Conservation (phyloP, 768 basidiomycete species). For the Podaxis sp. region DNA sequence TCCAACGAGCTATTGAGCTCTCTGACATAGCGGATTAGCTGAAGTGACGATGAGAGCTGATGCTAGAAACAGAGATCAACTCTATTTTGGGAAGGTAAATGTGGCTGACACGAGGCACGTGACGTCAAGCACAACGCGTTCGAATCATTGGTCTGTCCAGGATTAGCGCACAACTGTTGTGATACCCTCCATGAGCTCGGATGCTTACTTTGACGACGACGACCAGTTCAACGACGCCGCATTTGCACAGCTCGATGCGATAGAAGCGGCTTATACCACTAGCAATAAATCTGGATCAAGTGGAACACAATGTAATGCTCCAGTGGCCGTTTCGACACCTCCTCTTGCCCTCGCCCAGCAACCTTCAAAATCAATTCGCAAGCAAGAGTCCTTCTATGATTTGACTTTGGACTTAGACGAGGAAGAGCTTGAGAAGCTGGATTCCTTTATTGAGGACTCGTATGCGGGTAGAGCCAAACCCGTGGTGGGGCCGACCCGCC, state of each 20-base stretch:
- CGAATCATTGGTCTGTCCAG: background rate
- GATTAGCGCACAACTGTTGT: background rate
- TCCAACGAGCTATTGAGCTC: constrained; percentile 65
- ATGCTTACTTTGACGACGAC: constrained; percentile 66
- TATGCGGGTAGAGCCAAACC: constrained; percentile 36
- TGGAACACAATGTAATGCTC: constrained; percentile 8
- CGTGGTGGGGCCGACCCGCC: constrained; percentile 42
- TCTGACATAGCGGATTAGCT: constrained; percentile 47
- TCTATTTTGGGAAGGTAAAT: background rate
- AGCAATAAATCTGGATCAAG: constrained; percentile 15
- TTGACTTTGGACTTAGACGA: constrained; percentile 55
- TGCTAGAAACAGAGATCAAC: background rate
- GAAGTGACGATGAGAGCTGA: background rate
- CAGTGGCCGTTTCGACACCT: constrained; percentile 11
- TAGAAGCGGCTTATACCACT: constrained; percentile 56
- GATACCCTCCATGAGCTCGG: constrained; percentile 62
- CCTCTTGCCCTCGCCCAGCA: constrained; percentile 16
- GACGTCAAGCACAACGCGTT: constrained; percentile 20
- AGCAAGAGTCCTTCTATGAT: constrained; percentile 47
- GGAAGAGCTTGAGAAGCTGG: constrained; percentile 47
- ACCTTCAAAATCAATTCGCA: constrained; percentile 14
- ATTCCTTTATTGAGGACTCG: constrained; percentile 46
- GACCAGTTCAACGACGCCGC: constrained; percentile 58
- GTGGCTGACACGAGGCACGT: constrained; percentile 17
- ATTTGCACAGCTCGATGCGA: constrained; percentile 59